Evolutionary conservation across 768 basidiomycete species (phyloP).

Genomic region (Coprinopsis cinerea): DNA sequence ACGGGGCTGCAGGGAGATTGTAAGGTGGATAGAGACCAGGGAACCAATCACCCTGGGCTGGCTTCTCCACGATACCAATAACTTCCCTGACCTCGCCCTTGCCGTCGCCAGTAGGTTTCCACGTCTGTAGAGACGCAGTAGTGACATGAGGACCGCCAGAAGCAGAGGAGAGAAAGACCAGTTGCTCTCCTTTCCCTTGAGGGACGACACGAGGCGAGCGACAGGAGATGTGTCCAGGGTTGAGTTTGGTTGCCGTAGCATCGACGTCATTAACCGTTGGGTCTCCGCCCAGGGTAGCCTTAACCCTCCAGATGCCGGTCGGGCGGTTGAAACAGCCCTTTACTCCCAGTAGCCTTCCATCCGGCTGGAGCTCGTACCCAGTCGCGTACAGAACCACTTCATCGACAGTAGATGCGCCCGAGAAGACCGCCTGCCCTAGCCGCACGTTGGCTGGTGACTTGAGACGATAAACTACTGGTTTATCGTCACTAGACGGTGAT

Average conservation of each 20-base stretch:
- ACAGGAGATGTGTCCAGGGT: slow-evolving; percentile 37
- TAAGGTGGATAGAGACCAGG: slow-evolving; percentile 58
- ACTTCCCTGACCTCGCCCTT: slow-evolving; percentile 20
- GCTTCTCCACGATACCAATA: slow-evolving; percentile 36
- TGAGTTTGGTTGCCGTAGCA: slow-evolving; percentile 29
- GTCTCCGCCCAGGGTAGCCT: slow-evolving; percentile 8
- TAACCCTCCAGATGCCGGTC: slow-evolving; percentile 48
- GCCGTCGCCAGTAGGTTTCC: slow-evolving; percentile 22
- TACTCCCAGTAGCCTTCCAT: slow-evolving; percentile 54
- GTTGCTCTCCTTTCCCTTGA: slow-evolving; percentile 15
- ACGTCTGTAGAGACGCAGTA: slow-evolving; percentile 43
- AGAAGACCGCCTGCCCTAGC: slow-evolving; percentile 32
- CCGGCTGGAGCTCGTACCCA: slow-evolving; percentile 53
- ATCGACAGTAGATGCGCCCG: slow-evolving; percentile 28
- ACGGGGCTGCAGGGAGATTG: slow-evolving; percentile 38
- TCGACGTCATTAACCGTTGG: background rate
- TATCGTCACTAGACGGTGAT: slow-evolving; percentile 11
- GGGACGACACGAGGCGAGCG: slow-evolving; percentile 53
- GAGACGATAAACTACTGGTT: slow-evolving; percentile 7
- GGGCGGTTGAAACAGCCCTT: slow-evolving; percentile 58
- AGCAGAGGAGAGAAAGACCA: slow-evolving; percentile 52
- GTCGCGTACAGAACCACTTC: slow-evolving; percentile 44
- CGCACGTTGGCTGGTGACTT: slow-evolving; percentile 21
- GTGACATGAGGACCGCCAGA: slow-evolving; percentile 57
- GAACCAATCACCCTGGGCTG: slow-evolving; percentile 34